A percentile compares a stretch with the other conserved stretches of the same genome.
Conservation (phyloP, 2,329 filamentous ascomycete genomes). For the Phaeosphaeria sp. region DNA sequence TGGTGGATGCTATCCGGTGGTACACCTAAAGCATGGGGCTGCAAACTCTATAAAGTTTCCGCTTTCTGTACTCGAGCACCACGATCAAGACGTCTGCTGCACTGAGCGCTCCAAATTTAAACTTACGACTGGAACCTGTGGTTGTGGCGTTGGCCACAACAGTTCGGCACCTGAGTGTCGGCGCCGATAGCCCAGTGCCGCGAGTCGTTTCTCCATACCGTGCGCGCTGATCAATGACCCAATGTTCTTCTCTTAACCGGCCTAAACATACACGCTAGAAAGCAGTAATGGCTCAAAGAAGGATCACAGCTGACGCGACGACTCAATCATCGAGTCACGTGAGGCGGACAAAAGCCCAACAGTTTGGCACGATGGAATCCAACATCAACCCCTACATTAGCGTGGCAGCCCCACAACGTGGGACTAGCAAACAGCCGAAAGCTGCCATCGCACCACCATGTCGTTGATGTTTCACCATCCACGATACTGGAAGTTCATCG, state of each 20-base stretch:
- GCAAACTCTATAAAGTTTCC: neutral
- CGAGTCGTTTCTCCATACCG: neutral
- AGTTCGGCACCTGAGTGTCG: neutral
- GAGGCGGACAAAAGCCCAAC: neutral
- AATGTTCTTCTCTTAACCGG: neutral
- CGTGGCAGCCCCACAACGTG: neutral
- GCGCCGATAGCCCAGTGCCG: neutral
- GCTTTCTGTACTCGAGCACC: neutral
- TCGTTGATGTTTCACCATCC: slow-evolving; percentile 1
- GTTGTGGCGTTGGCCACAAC: neutral
- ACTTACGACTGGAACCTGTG: neutral
- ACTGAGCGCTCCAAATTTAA: neutral
- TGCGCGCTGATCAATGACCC: neutral
- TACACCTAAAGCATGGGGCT: neutral
- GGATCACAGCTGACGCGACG: neutral
- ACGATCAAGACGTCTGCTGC: neutral
- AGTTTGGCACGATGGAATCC: neutral
- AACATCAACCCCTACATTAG: neutral
- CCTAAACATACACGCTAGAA: neutral
- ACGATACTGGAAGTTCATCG: neutral
- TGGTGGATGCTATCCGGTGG: neutral
- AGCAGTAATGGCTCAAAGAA: neutral
- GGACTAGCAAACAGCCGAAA: neutral
- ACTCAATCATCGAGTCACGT: neutral
- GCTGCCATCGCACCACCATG: neutral